Conservation (phyloP, 2,329 filamentous ascomycete genomes). For the Penicillium sp. region DNA sequence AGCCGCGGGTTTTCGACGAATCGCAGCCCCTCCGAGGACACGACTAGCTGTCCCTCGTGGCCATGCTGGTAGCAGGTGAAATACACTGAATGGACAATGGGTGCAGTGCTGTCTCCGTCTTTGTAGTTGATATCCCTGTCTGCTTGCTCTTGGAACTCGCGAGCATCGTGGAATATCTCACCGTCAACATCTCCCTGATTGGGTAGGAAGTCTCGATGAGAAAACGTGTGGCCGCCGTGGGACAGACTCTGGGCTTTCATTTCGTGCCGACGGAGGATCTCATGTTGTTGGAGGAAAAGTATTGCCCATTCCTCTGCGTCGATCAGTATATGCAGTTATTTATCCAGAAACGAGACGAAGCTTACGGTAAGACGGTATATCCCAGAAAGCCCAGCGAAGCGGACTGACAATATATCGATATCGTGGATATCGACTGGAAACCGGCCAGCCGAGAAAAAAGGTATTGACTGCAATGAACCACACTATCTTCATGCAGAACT, state of each 20-base stretch:
- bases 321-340: background rate
- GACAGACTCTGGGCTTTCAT: background rate
- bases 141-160: background rate
- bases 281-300: constrained; percentile 13
- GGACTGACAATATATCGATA: constrained; percentile 34
- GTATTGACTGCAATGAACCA: constrained; percentile 29
- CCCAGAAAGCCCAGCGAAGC: constrained; percentile 36
- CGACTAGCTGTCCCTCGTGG: constrained; percentile 11
- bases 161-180: constrained; percentile 10
- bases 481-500: constrained; percentile 33
- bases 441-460: constrained; percentile 36
- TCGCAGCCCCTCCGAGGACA: constrained; percentile 9
- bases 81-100: background rate
- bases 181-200: background rate
- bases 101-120: background rate
- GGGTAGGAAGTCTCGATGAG: background rate
- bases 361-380: constrained; percentile 32
- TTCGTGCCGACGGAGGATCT: constrained; percentile 13
- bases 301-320: constrained; percentile 16
- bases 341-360: background rate
- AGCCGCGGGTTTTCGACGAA: constrained; percentile 12
- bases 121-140: background rate
- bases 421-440: constrained; percentile 31
- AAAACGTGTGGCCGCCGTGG: background rate
- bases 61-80: constrained; percentile 7